Conservation (phyloP, 2,329 filamentous ascomycete species). For the Dichotomopilus funicola region DNA sequence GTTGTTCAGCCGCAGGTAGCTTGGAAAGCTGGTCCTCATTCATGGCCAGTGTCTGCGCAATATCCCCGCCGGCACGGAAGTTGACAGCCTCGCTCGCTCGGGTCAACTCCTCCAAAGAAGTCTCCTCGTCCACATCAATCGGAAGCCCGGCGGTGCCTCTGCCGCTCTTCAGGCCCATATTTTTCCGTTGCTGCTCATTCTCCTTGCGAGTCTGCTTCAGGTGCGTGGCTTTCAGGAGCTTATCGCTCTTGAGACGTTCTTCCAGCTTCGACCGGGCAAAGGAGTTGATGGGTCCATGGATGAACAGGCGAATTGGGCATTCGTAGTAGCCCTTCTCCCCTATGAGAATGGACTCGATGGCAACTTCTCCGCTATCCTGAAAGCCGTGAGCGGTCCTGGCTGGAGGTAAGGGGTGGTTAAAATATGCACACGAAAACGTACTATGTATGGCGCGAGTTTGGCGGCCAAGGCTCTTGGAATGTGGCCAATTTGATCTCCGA, state of each 20-base stretch:
- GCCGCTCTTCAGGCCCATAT: constrained; percentile 34
- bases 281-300: constrained; percentile 62
- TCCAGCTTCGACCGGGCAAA: constrained; percentile 49
- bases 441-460: constrained; percentile 70
- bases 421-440: constrained; percentile 30
- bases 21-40: constrained; percentile 63
- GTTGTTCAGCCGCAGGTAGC: constrained; percentile 68
- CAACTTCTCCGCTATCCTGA: constrained; percentile 51
- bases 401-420: not conserved
- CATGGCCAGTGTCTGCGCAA: constrained; percentile 63
- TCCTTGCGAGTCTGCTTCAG: constrained; percentile 47
- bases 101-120: constrained; percentile 58
- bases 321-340: constrained; percentile 62
- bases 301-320: constrained; percentile 61
- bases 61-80: constrained; percentile 56
- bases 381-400: constrained; percentile 22
- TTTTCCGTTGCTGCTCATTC: constrained; percentile 46
- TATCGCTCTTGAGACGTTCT: constrained; percentile 55
- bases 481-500: constrained; percentile 70
- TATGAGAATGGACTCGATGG: constrained; percentile 62
- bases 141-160: constrained; percentile 34
- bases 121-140: constrained; percentile 31
- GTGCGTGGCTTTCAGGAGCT: constrained; percentile 53
- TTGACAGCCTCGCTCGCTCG: constrained; percentile 61
- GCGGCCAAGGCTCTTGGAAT: constrained; percentile 59